Conservation (phyloP, 129 eudicot genomes). For the Tagetes erecta region DNA sequence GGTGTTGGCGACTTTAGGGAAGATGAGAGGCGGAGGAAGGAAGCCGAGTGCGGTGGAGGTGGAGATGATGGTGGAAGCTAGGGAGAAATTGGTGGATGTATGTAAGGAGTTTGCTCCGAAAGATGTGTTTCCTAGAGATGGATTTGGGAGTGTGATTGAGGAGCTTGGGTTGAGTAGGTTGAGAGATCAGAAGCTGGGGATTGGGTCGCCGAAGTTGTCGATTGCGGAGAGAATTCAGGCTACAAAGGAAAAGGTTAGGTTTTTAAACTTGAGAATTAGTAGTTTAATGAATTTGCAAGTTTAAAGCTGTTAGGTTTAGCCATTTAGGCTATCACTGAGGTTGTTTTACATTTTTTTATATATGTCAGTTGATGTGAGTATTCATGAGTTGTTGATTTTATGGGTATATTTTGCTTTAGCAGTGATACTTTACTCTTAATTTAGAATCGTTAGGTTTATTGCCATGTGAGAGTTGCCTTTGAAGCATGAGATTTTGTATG, state of each 20-base stretch:
- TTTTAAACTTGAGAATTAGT: not conserved
- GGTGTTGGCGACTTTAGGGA: slow-evolving; percentile 83
- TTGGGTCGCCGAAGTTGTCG: slow-evolving; percentile 62
- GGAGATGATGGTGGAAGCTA: slow-evolving; percentile 75
- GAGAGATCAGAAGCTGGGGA: slow-evolving; percentile 62
- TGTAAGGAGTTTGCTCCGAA: slow-evolving; percentile 68
- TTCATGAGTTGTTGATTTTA: slow-evolving; percentile 7
- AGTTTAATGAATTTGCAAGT: not conserved
- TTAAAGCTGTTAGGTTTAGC: not conserved
- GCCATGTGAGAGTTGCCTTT: not conserved
- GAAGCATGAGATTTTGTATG: not conserved
- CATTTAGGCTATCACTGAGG: not conserved
- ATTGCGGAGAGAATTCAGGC: slow-evolving; percentile 62
- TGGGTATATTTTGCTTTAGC: not conserved
- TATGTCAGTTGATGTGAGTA: not conserved
- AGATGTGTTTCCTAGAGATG: slow-evolving; percentile 74
- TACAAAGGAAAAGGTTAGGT: slow-evolving; percentile 63
- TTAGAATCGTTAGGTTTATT: too few relatives aligned
- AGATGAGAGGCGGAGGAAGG: slow-evolving; percentile 84
- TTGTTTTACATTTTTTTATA: not conserved
- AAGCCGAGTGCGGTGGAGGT: slow-evolving; percentile 58
- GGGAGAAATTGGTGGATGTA: slow-evolving; percentile 61
- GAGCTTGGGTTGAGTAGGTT: slow-evolving; percentile 68
- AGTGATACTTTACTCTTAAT: too few relatives aligned
- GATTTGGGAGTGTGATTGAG: slow-evolving; percentile 68